A percentile compares a stretch with the other conserved stretches of the same genome.
Evolutionary conservation across 805 yeast genomes (phyloP).

Genomic region (Starmerella tilneyi): DNA sequence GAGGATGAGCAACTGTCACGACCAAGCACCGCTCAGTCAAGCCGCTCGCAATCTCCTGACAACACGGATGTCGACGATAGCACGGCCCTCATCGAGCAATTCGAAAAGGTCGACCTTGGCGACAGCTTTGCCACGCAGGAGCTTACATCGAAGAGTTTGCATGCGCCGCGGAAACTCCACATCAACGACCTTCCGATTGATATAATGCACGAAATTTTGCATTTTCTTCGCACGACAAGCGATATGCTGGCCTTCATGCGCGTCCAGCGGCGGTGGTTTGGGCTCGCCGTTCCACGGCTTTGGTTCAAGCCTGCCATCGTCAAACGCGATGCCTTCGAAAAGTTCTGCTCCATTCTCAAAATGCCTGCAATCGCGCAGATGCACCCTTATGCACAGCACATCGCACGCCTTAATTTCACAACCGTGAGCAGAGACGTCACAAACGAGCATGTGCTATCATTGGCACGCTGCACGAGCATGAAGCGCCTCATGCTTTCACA

Average conservation of each 20-base stretch:
- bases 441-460: conserved; percentile 54
- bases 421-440: conserved; percentile 58
- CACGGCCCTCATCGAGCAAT: not conserved
- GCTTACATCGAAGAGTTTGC: not conserved
- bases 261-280: conserved; percentile 75
- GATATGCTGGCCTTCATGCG: conserved; percentile 37
- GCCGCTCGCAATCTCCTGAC: conserved; percentile 11
- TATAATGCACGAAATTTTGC: conserved; percentile 24
- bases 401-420: conserved; percentile 71
- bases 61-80: conserved; percentile 1
- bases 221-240: conserved; percentile 15
- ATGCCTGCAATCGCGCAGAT: not conserved
- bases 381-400: conserved; percentile 44
- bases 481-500: conserved; percentile 81
- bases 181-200: conserved; percentile 39
- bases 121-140: not conserved
- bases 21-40: conserved; percentile 8
- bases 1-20: conserved; percentile 3
- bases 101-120: not conserved
- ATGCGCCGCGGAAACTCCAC: not conserved
- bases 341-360: not conserved
- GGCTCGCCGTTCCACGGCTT: conserved; percentile 76
- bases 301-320: conserved; percentile 39
- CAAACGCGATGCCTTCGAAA: not conserved
- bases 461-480: conserved; percentile 54